Percentiles rank a stretch among this genome's conserved stretches.
phyloP scores from a whole-genome alignment of 139 green algal genomes.

The Axilococcus clingmanii region DNA sequence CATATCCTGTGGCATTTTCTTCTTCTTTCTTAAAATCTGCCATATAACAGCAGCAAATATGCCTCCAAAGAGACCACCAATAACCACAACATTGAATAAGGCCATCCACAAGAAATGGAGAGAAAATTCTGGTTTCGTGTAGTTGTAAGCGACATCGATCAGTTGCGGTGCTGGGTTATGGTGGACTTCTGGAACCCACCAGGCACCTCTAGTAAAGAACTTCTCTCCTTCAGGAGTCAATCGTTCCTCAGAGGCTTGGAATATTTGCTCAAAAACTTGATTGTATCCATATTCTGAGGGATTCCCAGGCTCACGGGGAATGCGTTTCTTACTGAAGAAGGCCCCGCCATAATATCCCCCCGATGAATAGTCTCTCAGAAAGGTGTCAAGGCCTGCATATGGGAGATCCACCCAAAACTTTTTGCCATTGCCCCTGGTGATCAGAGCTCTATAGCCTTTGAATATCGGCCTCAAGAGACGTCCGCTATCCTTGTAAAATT shows the following conservation, averaged over 20 bases:
- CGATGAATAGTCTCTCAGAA: conserved; percentile 23
- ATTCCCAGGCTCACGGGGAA: not conserved
- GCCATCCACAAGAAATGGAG: conserved; percentile 15
- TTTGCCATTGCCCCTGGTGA: conserved; percentile 32
- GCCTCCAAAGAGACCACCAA: conserved; percentile 36
- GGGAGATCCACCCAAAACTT: conserved; percentile 32
- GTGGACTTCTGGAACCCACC: too few species aligned
- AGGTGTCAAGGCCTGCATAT: conserved; percentile 14
- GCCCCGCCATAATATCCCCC: conserved; percentile 24
- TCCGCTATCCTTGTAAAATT: conserved; percentile 51
- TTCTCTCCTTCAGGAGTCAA: conserved; percentile 14
- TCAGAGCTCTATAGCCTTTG: conserved; percentile 46
- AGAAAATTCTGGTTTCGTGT: conserved; percentile 21
- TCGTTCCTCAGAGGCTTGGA: conserved; percentile 61
- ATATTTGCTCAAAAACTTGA: conserved; percentile 67
- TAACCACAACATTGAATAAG: conserved; percentile 18
- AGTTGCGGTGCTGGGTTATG: conserved; percentile 47
- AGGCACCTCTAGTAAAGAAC: conserved; percentile 4
- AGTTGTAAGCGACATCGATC: conserved; percentile 58
- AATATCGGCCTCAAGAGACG: conserved; percentile 36
- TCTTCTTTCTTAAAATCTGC: conserved; percentile 47
- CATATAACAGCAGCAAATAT: conserved; percentile 41
- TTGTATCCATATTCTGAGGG: conserved; percentile 41
- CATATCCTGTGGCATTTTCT: conserved; percentile 48
- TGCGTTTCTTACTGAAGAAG: conserved; percentile 19